Evolutionary conservation across 1,284 basidiomycete genomes (phyloP).

Genomic region (Heterobasidion occidentale): DNA sequence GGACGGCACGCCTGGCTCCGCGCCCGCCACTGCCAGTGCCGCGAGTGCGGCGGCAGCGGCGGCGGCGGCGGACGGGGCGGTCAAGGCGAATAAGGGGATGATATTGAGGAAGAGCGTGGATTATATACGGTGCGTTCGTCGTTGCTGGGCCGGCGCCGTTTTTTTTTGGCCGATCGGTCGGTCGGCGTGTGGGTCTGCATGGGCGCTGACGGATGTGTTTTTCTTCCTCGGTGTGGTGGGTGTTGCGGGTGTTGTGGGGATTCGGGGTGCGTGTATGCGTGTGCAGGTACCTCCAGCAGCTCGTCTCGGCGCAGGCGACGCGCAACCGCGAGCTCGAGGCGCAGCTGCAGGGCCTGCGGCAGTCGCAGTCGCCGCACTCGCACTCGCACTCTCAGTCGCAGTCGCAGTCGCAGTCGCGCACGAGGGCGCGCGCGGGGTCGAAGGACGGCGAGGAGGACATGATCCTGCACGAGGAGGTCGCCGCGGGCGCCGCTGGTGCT

Average conservation of each 20-base stretch:
- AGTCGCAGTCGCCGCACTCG: neutral
- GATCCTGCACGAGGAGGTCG: conserved; percentile 21
- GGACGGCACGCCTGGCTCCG: neutral
- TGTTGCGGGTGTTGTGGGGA: neutral
- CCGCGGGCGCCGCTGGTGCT: neutral
- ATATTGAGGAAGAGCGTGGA: conserved; percentile 84
- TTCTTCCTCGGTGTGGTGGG: too few species aligned
- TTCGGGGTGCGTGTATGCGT: neutral
- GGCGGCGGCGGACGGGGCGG: conserved; percentile 21
- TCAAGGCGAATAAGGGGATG: conserved; percentile 89
- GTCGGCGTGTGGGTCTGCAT: too few species aligned
- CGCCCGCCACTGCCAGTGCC: conserved; percentile 6
- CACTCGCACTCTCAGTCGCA: conserved; percentile 5
- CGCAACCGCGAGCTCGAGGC: conserved; percentile 72
- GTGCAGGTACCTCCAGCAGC: conserved; percentile 72
- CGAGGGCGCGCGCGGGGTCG: conserved; percentile 12
- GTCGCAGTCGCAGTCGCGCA: conserved; percentile 5
- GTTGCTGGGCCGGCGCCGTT: neutral
- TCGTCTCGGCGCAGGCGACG: conserved; percentile 69
- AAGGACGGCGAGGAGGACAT: neutral
- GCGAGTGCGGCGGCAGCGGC: conserved; percentile 8
- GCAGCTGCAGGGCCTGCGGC: conserved; percentile 29
- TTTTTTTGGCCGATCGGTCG: neutral
- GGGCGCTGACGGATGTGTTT: too few species aligned
- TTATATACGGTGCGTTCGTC: conserved; percentile 57